Evolutionary conservation across 768 basidiomycete genomes (phyloP).

Genomic region (Leccinum boreale): DNA sequence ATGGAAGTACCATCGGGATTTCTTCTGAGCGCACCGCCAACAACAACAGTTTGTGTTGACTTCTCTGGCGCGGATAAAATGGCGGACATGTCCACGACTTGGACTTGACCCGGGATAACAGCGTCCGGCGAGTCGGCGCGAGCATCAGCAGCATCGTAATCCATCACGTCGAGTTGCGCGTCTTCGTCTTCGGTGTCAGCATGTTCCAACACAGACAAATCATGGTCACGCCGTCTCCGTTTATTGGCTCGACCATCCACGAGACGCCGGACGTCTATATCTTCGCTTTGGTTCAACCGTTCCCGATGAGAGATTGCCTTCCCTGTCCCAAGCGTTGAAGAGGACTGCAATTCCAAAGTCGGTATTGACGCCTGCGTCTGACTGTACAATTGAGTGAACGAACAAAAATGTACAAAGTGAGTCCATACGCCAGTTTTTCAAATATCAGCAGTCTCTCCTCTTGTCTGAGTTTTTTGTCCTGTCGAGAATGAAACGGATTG

Average conservation of each 20-base stretch:
- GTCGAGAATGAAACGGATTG: not conserved
- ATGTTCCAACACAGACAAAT: conserved; percentile 4
- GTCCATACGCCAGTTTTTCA: conserved; percentile 73
- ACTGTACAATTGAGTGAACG: conserved; percentile 39
- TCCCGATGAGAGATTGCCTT: conserved; percentile 59
- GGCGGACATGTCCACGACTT: conserved; percentile 16
- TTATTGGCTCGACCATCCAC: conserved; percentile 47
- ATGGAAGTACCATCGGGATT: conserved; percentile 60
- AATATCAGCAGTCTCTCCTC: conserved; percentile 78
- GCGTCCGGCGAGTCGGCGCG: conserved; percentile 10
- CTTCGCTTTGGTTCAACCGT: conserved; percentile 54
- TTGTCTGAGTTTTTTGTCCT: conserved; percentile 93
- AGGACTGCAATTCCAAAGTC: conserved; percentile 65
- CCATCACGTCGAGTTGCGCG: conserved; percentile 32
- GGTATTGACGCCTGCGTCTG: conserved; percentile 71
- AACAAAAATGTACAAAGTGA: not conserved
- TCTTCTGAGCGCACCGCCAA: conserved; percentile 66
- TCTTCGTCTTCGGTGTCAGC: conserved; percentile 34
- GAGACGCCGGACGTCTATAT: conserved; percentile 52
- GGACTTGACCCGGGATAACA: not conserved
- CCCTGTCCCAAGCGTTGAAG: conserved; percentile 81
- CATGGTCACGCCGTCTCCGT: conserved; percentile 45
- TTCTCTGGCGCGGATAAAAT: conserved; percentile 11
- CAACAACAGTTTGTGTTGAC: conserved; percentile 30
- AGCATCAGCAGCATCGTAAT: conserved; percentile 9